These are phyloP conservation scores for Epichloe sylvatica DNA, from an alignment of 2,329 filamentous ascomycete species.

Conservation along the genomic window DNA sequence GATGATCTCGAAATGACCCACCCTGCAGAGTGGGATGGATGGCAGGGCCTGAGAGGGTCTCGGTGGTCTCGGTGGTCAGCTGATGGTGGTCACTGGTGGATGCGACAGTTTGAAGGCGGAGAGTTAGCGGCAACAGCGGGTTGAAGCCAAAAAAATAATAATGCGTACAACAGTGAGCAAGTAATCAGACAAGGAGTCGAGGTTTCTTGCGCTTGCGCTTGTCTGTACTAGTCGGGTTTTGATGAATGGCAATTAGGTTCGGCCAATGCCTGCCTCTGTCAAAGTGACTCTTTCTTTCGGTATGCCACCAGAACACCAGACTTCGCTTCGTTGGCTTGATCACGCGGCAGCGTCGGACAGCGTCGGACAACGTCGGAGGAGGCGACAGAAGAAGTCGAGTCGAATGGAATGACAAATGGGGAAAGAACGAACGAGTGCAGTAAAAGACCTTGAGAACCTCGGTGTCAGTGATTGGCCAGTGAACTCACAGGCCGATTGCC, in stretches of 20 bases:
- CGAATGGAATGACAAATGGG: conserved; percentile 2
- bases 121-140: background rate
- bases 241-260: background rate
- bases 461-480: conserved; percentile 6
- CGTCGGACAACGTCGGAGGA: conserved; percentile 9
- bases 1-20: background rate
- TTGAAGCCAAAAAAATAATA: background rate
- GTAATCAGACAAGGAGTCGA: background rate
- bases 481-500: background rate
- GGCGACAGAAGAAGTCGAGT: conserved; percentile 6
- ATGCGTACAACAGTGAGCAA: background rate
- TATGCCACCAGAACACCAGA: background rate
- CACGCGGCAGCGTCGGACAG: conserved; percentile 4
- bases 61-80: background rate
- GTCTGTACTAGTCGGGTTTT: background rate
- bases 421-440: conserved; percentile 1
- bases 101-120: background rate
- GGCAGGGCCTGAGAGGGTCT: background rate
- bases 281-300: background rate
- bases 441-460: background rate
- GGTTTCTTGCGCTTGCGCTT: background rate
- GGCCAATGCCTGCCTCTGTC: background rate
- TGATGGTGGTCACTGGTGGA: background rate
- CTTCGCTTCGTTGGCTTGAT: background rate
- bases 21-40: conserved; percentile 1